These are phyloP conservation scores for Termitomyces sp. DNA, from an alignment of 768 basidiomycete genomes.

Conservation along the genomic window DNA sequence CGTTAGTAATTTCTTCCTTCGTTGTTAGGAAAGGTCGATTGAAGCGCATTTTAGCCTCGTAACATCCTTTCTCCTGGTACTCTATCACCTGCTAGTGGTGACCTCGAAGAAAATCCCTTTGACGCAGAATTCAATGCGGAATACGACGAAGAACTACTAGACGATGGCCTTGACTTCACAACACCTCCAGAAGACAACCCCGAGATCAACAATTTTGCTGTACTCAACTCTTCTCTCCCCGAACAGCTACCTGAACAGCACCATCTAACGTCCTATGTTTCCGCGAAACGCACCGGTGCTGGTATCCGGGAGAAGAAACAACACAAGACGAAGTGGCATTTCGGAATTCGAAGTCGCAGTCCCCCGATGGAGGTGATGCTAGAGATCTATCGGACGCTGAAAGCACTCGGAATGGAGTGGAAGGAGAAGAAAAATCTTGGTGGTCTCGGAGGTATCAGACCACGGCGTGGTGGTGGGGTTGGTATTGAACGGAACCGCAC, in stretches of 20 bases:
- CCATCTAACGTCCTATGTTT: constrained; percentile 66
- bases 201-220: constrained; percentile 69
- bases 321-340: constrained; percentile 92
- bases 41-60: constrained; percentile 48
- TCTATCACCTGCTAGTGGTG: constrained; percentile 57
- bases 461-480: constrained; percentile 27
- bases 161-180: constrained; percentile 35
- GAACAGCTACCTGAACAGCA: constrained; percentile 59
- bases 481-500: constrained; percentile 62
- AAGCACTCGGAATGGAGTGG: constrained; percentile 95
- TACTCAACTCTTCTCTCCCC: constrained; percentile 86
- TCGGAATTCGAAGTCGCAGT: constrained; percentile 90
- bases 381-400: constrained; percentile 93
- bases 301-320: constrained; percentile 55
- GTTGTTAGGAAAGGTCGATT: not conserved
- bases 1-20: constrained; percentile 39
- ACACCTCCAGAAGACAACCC: constrained; percentile 25
- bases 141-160: constrained; percentile 41
- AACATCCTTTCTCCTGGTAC: constrained; percentile 66
- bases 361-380: constrained; percentile 99
- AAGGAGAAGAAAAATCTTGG: constrained; percentile 83
- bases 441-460: constrained; percentile 56
- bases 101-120: constrained; percentile 76
- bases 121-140: constrained; percentile 69
- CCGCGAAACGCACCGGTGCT: constrained; percentile 45